Conservation (phyloP, 805 yeast species). For the Saccharomycopsis guyanensis region DNA sequence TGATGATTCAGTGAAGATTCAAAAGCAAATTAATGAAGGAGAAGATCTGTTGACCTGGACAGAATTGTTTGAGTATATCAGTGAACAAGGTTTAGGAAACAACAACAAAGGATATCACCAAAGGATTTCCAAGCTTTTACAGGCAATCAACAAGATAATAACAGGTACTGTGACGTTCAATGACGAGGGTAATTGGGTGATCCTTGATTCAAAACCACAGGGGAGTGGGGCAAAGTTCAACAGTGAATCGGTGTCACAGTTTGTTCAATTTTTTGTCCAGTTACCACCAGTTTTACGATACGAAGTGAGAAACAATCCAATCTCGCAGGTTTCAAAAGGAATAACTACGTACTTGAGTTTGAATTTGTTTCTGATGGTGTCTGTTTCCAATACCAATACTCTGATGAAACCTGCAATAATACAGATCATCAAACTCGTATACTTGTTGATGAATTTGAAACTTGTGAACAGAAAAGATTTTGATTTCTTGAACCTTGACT, state of each 20-base stretch:
- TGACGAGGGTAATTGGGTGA: background rate
- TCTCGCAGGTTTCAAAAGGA: background rate
- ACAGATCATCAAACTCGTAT: conserved; percentile 3
- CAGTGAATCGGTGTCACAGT: background rate
- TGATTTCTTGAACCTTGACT: conserved; percentile 9
- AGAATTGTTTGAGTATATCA: conserved; percentile 9
- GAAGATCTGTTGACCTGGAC: conserved; percentile 3
- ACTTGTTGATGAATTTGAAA: conserved; percentile 7
- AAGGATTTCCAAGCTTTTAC: background rate
- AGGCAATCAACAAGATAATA: conserved; percentile 1
- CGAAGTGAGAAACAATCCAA: conserved; percentile 3
- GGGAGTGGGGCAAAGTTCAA: background rate
- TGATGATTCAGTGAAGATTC: background rate
- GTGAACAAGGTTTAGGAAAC: background rate
- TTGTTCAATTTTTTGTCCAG: conserved; percentile 8
- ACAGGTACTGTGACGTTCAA: background rate
- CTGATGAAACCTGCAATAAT: conserved; percentile 2
- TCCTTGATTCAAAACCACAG: background rate
- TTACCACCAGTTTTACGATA: conserved; percentile 9
- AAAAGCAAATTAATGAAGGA: background rate
- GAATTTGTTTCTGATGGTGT: conserved; percentile 4
- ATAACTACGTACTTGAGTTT: conserved; percentile 2
- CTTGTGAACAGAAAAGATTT: conserved; percentile 12
- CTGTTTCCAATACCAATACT: background rate
- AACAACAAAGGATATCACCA: background rate